Percentiles rank a stretch among this genome's conserved stretches.
phyloP scores from a whole-genome alignment of 768 basidiomycete genomes.

The Brasilioporus rufonigricans region DNA sequence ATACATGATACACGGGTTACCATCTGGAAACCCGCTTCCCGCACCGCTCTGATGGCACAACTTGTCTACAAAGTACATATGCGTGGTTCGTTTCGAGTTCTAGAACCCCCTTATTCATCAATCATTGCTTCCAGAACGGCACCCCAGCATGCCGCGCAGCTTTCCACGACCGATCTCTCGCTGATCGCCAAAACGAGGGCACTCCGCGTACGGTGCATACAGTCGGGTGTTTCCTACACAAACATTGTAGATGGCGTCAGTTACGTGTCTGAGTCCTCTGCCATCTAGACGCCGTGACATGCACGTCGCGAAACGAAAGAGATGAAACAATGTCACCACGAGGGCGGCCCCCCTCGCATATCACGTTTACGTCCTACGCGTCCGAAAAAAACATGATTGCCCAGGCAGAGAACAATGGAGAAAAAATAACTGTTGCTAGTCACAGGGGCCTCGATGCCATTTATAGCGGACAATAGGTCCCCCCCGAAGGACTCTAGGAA shows the following conservation, averaged over 20 bases:
- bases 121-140: slow-evolving; percentile 12
- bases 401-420: slow-evolving; percentile 8
- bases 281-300: background rate
- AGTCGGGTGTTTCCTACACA: slow-evolving; percentile 37
- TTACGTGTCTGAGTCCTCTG: background rate
- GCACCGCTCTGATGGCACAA: slow-evolving; percentile 8
- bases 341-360: background rate
- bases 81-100: background rate
- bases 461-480: slow-evolving; percentile 23
- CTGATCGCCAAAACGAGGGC: slow-evolving; percentile 47
- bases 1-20: background rate
- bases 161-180: slow-evolving; percentile 53
- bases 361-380: slow-evolving; percentile 9
- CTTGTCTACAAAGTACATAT: background rate
- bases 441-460: slow-evolving; percentile 12
- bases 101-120: background rate
- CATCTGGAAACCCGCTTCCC: slow-evolving; percentile 1
- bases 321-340: background rate
- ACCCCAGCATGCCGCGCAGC: slow-evolving; percentile 47
- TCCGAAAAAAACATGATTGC: background rate
- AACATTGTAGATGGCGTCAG: slow-evolving; percentile 12
- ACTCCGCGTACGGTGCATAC: slow-evolving; percentile 40
- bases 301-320: slow-evolving; percentile 3
- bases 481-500: background rate
- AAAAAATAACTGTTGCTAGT: background rate